A percentile compares a stretch with the other conserved stretches of the same genome.
These are phyloP conservation scores for Phytopythium helicoides DNA, from an alignment of 352 stramenopile species.

Conservation along the genomic window DNA sequence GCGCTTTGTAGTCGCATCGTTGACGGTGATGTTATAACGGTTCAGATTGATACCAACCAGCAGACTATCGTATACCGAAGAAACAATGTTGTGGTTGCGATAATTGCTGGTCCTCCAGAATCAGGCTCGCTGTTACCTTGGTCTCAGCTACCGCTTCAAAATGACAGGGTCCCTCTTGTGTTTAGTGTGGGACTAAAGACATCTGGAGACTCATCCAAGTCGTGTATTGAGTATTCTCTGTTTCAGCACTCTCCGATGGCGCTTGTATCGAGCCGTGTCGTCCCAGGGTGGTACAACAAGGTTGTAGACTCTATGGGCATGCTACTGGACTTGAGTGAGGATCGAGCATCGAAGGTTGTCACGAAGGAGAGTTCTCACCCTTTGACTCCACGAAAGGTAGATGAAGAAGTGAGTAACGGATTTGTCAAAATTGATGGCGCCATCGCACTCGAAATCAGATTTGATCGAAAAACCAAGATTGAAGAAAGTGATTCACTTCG, in stretches of 20 bases:
- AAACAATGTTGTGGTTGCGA: constrained; percentile 27
- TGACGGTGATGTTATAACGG: constrained; percentile 35
- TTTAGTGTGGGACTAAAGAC: not conserved
- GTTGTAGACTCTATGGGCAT: constrained; percentile 50
- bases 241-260: constrained; percentile 35
- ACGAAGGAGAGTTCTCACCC: constrained; percentile 59
- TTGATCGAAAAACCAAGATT: constrained; percentile 60
- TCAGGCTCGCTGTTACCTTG: constrained; percentile 23
- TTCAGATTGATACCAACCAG: constrained; percentile 38
- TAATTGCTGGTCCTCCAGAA: constrained; percentile 13
- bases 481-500: constrained; percentile 23
- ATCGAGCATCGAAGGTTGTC: constrained; percentile 26
- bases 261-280: constrained; percentile 21
- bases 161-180: not conserved
- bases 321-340: constrained; percentile 55
- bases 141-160: constrained; percentile 8
- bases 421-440: constrained; percentile 43
- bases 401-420: constrained; percentile 5
- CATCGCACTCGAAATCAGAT: constrained; percentile 62
- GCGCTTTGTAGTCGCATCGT: constrained; percentile 18
- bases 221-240: constrained; percentile 17
- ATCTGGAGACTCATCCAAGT: not conserved
- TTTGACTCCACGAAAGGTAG: constrained; percentile 1
- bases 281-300: constrained; percentile 62
- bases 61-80: constrained; percentile 33